Evolutionary conservation across 306 rosid genomes (phyloP), one percentile per base, ranked within the genome.

Genomic region (Cucurbita maxima): DNA sequence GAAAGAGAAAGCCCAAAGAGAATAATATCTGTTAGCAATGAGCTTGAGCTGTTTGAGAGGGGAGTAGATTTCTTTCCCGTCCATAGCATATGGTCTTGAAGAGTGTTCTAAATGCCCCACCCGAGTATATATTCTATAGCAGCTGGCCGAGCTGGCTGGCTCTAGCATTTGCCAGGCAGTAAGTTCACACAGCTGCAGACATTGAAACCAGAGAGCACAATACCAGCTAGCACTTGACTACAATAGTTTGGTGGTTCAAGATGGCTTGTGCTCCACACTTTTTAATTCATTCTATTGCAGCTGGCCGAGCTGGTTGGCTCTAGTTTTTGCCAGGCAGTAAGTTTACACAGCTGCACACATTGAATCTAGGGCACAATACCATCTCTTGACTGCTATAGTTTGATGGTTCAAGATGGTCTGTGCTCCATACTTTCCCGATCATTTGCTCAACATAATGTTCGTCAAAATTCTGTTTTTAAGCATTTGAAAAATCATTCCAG

Each of bases 221-320:
- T 76, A 87, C 93, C 93, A 90, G 93, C 34, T 30, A 30, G 34
- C 93, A 87, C 98, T 88, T 90, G 82, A 79, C 96, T 78, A 86
- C 90, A 25, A 4, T 57, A 87, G 91, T 77, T 83, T 78, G 54
- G 82, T 68, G 76, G 89, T 84, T 56, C 86, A 81, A 86, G 96
- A 88, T 87, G 81, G 98, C 84, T 53, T 86, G 81, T 81, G 89
- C 96, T 59, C 44, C 48, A 87, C 79, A 92, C 76, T 79, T 82
- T 74, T 30, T 30, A 2, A 30, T 30, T 30, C 34, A 2, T 19
- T 51, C 25, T 38, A 30, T 47, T 77, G 96, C 93, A 82, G 90
- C 88, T 90, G 89, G 93, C 96, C 91, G 89, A 88, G 87, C 86
- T 86, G 91, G 76, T 76, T 86, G 82, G 85, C 87, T 71, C 10